Base-by-base conservation (phyloP, 306 rosid species). In the Pterocarpus macrocarpus region DNA sequence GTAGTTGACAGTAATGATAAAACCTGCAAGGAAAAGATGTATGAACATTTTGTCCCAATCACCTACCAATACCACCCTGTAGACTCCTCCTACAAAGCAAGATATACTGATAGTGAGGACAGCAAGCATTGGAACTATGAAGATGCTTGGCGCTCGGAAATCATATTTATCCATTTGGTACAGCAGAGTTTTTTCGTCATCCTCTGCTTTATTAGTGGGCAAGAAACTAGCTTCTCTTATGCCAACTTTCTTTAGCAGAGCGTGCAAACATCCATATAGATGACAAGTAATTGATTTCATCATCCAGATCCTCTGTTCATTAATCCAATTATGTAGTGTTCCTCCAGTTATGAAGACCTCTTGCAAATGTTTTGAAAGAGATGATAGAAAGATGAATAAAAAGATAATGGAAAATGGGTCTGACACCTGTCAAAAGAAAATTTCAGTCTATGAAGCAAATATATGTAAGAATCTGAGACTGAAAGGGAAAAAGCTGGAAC, bases 251-350 rank as follows among this genome's bases (percentile, higher is more conserved):
- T 90, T 89, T 77, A 90, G 74, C 30, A 90, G 7, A 71, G 88
- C 90, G 75, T 87, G 91, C 78, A 90, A 62, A 47, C 87, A 75
- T 68, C 97, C 94, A 80, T 84, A 87, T 8, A 84, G 76, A 49
- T 85, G 52, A 22, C 86, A 76, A 22, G 92, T 89, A 12, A 80
- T 58, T 35, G 91, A 81, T 71, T 70, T 91, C 14, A 93, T 86
- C 97, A 93, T 90, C 97, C 97, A 93, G 7, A 88, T 76, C 53
- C 94, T 79, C 8, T 87, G 94, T 71, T 91, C 97, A 36, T 88
- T 88, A 50, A 87, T 65, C 90, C 90, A 87, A 33, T 84, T 69
- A 0, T 28, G 79, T 5, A 88, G 41, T 45, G 97, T 71, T 39
- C 86, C 87, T 39, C 93, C 90, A 0, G 91, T 84, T 69, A 57